A percentile compares a stretch with the other conserved stretches of the same genome.
Evolutionary conservation across 805 yeast genomes (phyloP).

Genomic region (Metschnikowia matae): DNA sequence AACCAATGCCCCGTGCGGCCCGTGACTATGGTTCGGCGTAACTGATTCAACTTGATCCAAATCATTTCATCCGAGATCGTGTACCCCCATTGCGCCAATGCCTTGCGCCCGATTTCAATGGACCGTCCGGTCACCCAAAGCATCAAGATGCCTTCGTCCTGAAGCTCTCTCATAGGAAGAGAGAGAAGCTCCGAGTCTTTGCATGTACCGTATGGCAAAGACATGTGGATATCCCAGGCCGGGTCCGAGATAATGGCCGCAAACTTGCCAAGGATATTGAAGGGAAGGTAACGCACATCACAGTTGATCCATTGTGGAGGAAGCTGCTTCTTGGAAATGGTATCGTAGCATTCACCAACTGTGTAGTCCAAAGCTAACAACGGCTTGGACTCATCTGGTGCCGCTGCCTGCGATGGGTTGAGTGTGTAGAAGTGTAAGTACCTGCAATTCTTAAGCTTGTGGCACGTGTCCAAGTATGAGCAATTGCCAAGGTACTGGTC

Average conservation of each 20-base stretch:
- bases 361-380: conserved; percentile 38
- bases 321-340: conserved; percentile 27
- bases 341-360: conserved; percentile 44
- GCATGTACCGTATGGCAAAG: conserved; percentile 70
- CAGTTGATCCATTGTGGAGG: conserved; percentile 87
- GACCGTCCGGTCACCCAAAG: conserved; percentile 97
- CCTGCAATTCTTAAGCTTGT: conserved; percentile 73
- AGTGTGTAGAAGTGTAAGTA: conserved; percentile 71
- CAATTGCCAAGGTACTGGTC: conserved; percentile 81
- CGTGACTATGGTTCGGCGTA: conserved; percentile 84
- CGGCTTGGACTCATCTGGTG: conserved; percentile 1
- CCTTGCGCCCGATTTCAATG: conserved; percentile 79
- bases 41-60: conserved; percentile 89
- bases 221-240: conserved; percentile 96
- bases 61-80: conserved; percentile 70
- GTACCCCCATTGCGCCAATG: conserved; percentile 81
- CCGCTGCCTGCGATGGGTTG: conserved; percentile 28
- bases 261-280: conserved; percentile 69
- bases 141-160: conserved; percentile 77
- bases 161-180: conserved; percentile 64
- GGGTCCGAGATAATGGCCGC: conserved; percentile 87
- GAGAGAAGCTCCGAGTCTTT: conserved; percentile 70
- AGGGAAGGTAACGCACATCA: conserved; percentile 72
- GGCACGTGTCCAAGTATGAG: conserved; percentile 91
- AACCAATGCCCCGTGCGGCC: conserved; percentile 98